Evolutionary conservation across 768 basidiomycete genomes (phyloP).

Genomic region (Macrocybe gigantea): DNA sequence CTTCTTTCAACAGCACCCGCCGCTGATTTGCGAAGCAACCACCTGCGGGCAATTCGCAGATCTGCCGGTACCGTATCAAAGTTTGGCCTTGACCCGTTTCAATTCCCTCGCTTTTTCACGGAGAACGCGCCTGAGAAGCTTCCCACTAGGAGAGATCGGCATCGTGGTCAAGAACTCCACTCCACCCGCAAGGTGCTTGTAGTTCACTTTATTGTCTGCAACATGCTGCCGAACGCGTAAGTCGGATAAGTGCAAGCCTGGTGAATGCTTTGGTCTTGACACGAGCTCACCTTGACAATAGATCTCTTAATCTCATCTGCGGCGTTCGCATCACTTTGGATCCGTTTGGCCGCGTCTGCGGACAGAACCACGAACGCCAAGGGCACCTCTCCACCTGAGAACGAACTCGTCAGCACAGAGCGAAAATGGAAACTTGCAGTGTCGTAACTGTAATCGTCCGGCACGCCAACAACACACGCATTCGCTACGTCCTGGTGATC

Average conservation of each 20-base stretch:
- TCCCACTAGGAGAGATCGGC: constrained; percentile 62
- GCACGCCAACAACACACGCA: constrained; percentile 58
- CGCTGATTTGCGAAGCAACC: too few species aligned
- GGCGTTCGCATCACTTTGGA: constrained; percentile 19
- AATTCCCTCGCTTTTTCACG: constrained; percentile 40
- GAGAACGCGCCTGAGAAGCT: constrained; percentile 41
- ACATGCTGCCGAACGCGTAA: constrained; percentile 34
- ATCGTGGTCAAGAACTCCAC: constrained; percentile 50
- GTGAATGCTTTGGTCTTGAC: neutral
- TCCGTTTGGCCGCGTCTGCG: constrained; percentile 28
- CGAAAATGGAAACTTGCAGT: neutral
- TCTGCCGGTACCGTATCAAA: neutral
- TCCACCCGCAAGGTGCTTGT: constrained; percentile 56
- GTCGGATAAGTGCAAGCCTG: neutral
- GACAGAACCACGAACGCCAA: constrained; percentile 60
- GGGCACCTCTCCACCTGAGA: constrained; percentile 57
- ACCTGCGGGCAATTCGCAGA: too few species aligned
- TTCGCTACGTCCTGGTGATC: constrained; percentile 55
- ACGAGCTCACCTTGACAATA: constrained; percentile 36
- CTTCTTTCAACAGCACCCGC: too few species aligned
- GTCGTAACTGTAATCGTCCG: constrained; percentile 54
- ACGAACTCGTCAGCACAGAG: constrained; percentile 1
- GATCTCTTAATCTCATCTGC: constrained; percentile 31
- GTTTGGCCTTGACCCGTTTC: constrained; percentile 6
- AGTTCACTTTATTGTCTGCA: constrained; percentile 45